phyloP scores from a whole-genome alignment of 2,329 filamentous ascomycete genomes.

The Colletotrichum sp. region DNA sequence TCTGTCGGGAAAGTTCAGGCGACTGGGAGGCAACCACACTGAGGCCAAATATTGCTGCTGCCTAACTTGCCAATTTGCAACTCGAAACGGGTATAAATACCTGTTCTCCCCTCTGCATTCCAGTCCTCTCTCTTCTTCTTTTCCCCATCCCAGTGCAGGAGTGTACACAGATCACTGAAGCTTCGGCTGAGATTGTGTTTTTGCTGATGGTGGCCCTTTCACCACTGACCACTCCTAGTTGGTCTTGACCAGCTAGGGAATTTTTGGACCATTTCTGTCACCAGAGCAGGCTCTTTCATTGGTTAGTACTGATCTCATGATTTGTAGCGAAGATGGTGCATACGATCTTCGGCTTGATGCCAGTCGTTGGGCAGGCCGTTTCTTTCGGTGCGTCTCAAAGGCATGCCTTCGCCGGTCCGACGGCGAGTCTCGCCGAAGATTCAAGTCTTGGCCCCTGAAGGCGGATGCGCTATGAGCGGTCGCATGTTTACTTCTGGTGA shows the following conservation, averaged over 20 bases:
- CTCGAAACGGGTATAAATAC: neutral
- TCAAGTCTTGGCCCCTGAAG: neutral
- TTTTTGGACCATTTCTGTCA: slow-evolving; percentile 65
- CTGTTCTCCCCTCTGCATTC: too few species aligned
- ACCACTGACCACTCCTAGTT: slow-evolving; percentile 72
- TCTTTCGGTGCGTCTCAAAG: neutral
- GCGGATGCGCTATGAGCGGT: neutral
- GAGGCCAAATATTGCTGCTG: neutral
- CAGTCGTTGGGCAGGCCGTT: neutral
- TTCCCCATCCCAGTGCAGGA: slow-evolving; percentile 69
- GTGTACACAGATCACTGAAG: slow-evolving; percentile 83
- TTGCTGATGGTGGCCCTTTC: slow-evolving; percentile 89
- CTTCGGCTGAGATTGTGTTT: slow-evolving; percentile 85
- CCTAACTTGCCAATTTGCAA: neutral
- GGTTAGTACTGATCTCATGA: neutral
- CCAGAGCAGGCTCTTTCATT: neutral
- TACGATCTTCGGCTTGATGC: neutral
- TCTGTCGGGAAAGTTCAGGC: neutral
- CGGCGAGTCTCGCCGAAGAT: neutral
- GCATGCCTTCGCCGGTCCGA: neutral
- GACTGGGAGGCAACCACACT: neutral
- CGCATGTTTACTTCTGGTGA: neutral
- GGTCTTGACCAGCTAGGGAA: slow-evolving; percentile 75
- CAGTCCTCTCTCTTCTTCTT: slow-evolving; percentile 35
- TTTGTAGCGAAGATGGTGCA: neutral